Evolutionary conservation across 2,329 filamentous ascomycete genomes (phyloP).

Genomic region (Ceratocystis albifundus): DNA sequence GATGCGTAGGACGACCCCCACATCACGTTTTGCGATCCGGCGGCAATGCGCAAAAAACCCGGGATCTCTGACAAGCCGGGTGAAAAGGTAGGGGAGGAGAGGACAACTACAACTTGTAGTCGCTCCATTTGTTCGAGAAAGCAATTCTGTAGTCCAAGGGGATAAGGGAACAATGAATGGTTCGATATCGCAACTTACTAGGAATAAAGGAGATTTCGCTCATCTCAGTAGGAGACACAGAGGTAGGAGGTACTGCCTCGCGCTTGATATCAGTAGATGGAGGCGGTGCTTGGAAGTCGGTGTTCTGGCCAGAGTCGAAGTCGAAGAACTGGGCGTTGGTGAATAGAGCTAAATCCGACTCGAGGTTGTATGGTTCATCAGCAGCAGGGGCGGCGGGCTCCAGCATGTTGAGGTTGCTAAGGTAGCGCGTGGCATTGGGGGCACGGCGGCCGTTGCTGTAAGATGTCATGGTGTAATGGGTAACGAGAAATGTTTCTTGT

Average conservation of each 20-base stretch:
- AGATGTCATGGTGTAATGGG: slow-evolving; percentile 46
- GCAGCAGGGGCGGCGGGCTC: slow-evolving; percentile 44
- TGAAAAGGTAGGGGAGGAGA: neutral
- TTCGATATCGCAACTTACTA: slow-evolving; percentile 8
- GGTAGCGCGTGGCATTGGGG: slow-evolving; percentile 81
- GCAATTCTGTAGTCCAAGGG: neutral
- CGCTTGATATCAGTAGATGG: slow-evolving; percentile 33
- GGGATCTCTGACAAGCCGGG: neutral
- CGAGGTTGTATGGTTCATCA: slow-evolving; percentile 51
- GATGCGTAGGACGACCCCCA: slow-evolving; percentile 11
- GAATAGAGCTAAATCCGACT: slow-evolving; percentile 65
- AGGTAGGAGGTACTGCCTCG: slow-evolving; percentile 27
- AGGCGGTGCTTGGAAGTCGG: slow-evolving; percentile 43
- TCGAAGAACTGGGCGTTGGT: slow-evolving; percentile 76
- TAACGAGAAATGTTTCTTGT: neutral
- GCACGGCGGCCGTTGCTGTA: slow-evolving; percentile 57
- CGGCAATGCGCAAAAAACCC: neutral
- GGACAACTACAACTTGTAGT: neutral
- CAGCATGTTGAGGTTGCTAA: slow-evolving; percentile 71
- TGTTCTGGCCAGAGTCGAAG: slow-evolving; percentile 55
- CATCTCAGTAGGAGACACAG: slow-evolving; percentile 19
- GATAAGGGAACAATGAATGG: neutral
- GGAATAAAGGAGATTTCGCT: slow-evolving; percentile 28
- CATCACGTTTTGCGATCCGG: slow-evolving; percentile 20
- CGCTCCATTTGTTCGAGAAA: neutral